phyloP scores from a whole-genome alignment of 2,329 filamentous ascomycete species.

The Colletotrichum tropicicola region DNA sequence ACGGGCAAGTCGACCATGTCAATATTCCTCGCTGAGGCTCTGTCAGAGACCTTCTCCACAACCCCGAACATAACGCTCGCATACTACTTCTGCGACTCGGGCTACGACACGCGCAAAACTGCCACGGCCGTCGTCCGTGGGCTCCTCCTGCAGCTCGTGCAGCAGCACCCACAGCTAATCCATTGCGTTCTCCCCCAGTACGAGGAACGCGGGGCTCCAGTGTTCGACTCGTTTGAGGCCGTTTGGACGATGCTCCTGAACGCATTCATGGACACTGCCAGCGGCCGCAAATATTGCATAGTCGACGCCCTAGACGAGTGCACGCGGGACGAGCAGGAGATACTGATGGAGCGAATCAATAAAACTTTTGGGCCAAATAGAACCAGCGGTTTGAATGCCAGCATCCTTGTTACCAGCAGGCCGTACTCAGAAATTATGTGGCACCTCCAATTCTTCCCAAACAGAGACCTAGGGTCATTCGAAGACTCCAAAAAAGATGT shows the following conservation, averaged over 20 bases:
- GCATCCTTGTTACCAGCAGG: constrained; percentile 33
- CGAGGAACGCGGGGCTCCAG: constrained; percentile 14
- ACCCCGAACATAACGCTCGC: constrained; percentile 26
- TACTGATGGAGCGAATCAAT: constrained; percentile 27
- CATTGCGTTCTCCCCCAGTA: constrained; percentile 32
- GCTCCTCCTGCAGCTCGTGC: constrained; percentile 33
- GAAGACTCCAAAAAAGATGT: constrained; percentile 16
- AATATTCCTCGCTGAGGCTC: constrained; percentile 34
- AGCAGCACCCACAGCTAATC: constrained; percentile 32
- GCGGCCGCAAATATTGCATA: constrained; percentile 33
- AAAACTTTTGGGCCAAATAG: too few species aligned
- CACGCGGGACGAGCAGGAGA: constrained; percentile 29
- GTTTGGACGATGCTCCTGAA: constrained; percentile 33
- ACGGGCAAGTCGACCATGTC: constrained; percentile 36
- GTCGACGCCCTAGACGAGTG: constrained; percentile 36
- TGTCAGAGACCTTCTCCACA: constrained; percentile 24
- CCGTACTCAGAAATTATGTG: constrained; percentile 30
- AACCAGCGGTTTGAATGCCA: constrained; percentile 7
- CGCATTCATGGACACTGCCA: constrained; percentile 20
- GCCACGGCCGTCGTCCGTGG: constrained; percentile 35
- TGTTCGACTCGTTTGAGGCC: constrained; percentile 35
- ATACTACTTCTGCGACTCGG: constrained; percentile 37
- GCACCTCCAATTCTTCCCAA: constrained; percentile 30
- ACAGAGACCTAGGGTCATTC: constrained; percentile 35
- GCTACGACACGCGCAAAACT: constrained; percentile 33